These are phyloP conservation scores for Aspergillus baeticus DNA, from an alignment of 495 filamentous ascomycete genomes.

Conservation along the genomic window DNA sequence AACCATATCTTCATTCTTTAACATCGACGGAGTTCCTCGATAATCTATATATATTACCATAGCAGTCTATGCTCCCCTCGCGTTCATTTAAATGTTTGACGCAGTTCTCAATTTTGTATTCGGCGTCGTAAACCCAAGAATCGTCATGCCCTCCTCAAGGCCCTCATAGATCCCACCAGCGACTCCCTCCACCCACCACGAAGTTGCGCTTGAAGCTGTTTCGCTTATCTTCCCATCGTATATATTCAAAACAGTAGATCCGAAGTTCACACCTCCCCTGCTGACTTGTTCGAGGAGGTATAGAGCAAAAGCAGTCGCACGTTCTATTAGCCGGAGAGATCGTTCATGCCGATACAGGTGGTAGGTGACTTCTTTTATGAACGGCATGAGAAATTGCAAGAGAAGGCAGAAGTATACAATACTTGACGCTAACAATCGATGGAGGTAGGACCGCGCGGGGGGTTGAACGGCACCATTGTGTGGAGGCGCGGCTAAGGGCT, in stretches of 20 bases:
- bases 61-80: not conserved
- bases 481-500: not conserved
- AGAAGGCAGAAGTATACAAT: slow-evolving; percentile 59
- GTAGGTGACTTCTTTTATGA: slow-evolving; percentile 51
- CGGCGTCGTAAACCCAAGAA: slow-evolving; percentile 37
- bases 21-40: no score
- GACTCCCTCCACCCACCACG: slow-evolving; percentile 59
- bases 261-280: slow-evolving; percentile 47
- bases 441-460: slow-evolving; percentile 46
- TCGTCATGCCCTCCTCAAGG: slow-evolving; percentile 57
- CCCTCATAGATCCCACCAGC: slow-evolving; percentile 65
- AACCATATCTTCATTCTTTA: not conserved
- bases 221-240: slow-evolving; percentile 57
- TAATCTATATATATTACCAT: not conserved
- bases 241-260: slow-evolving; percentile 48
- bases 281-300: slow-evolving; percentile 53
- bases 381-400: slow-evolving; percentile 56
- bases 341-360: slow-evolving; percentile 61
- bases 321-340: slow-evolving; percentile 58
- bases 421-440: slow-evolving; percentile 52
- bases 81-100: slow-evolving; percentile 2
- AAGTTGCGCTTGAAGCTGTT: slow-evolving; percentile 45
- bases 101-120: slow-evolving; percentile 26
- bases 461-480: not conserved
- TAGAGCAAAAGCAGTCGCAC: slow-evolving; percentile 47